Conservation (phyloP, 2,329 filamentous ascomycete genomes). For the Stagonosporopsis cucurbitacearum region DNA sequence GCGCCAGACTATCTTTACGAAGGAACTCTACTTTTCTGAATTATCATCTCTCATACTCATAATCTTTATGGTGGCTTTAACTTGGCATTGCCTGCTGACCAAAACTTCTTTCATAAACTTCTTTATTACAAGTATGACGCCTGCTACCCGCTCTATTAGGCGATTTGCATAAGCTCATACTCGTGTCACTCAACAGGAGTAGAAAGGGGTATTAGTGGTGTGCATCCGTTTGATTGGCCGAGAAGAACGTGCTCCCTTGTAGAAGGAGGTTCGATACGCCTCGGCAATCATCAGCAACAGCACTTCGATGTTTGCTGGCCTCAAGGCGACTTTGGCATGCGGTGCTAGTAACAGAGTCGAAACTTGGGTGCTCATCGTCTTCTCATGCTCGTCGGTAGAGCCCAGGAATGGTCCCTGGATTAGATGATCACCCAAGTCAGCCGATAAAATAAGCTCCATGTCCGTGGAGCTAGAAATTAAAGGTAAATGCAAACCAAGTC, state of each 20-base stretch:
- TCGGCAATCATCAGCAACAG: conserved; percentile 57
- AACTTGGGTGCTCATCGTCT: neutral
- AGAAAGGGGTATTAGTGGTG: no score
- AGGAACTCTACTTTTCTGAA: no score
- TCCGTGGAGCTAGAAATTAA: neutral
- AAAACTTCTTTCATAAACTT: no score
- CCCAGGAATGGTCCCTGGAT: neutral
- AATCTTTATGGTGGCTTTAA: no score
- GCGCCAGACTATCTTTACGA: no score
- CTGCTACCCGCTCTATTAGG: no score
- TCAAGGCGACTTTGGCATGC: conserved; percentile 55
- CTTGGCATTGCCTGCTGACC: no score
- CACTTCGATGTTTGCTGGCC: conserved; percentile 53
- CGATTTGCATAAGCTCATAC: no score
- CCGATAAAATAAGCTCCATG: neutral
- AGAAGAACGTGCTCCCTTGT: conserved; percentile 62
- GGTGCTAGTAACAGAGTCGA: conserved; percentile 60
- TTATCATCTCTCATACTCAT: no score
- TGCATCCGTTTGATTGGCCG: no score
- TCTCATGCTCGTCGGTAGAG: neutral
- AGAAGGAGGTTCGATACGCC: conserved; percentile 61
- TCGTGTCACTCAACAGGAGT: no score
- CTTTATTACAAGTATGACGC: no score
- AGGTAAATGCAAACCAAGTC: neutral
- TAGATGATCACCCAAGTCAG: neutral